These are phyloP conservation scores for Limnanthes douglasii DNA, from an alignment of 345 rosid genomes.

Conservation along the genomic window DNA sequence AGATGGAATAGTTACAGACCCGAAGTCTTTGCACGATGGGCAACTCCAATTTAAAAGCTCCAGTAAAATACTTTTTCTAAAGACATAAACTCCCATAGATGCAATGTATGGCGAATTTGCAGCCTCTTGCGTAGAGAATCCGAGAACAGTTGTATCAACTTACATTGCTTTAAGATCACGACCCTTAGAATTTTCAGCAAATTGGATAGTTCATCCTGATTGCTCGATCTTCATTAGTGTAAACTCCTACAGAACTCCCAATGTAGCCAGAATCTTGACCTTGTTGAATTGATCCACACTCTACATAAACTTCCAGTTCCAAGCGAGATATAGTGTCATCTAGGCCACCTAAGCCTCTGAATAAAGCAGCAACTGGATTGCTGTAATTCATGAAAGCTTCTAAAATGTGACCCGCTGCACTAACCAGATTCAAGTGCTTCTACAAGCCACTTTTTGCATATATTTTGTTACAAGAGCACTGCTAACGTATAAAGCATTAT, in stretches of 20 bases:
- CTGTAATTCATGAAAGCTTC: too few species aligned
- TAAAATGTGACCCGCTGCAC: too few species aligned
- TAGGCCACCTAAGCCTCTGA: too few species aligned
- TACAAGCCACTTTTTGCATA: conserved; percentile 76
- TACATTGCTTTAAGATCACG: conserved; percentile 52
- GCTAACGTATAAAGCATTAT: conserved; percentile 43
- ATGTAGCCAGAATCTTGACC: too few species aligned
- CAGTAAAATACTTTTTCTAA: conserved; percentile 52
- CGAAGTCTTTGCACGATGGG: conserved; percentile 72
- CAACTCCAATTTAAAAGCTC: conserved; percentile 55
- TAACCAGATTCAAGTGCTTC: too few species aligned
- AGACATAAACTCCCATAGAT: conserved; percentile 90
- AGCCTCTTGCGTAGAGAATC: conserved; percentile 45
- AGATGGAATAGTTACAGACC: conserved; percentile 69
- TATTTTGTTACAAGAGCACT: conserved; percentile 83
- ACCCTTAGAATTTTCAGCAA: conserved; percentile 73
- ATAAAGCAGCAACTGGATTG: too few species aligned
- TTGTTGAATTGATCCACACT: too few species aligned
- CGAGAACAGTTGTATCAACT: conserved; percentile 65
- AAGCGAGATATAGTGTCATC: too few species aligned
- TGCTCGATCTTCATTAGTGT: conserved; percentile 65
- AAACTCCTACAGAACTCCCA: too few species aligned
- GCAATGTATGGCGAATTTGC: conserved; percentile 50
- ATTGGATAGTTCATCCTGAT: conserved; percentile 42
- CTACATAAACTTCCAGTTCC: too few species aligned